Base-by-base conservation (phyloP, 495 filamentous ascomycete species). In the Jackrogersella multiformis region DNA sequence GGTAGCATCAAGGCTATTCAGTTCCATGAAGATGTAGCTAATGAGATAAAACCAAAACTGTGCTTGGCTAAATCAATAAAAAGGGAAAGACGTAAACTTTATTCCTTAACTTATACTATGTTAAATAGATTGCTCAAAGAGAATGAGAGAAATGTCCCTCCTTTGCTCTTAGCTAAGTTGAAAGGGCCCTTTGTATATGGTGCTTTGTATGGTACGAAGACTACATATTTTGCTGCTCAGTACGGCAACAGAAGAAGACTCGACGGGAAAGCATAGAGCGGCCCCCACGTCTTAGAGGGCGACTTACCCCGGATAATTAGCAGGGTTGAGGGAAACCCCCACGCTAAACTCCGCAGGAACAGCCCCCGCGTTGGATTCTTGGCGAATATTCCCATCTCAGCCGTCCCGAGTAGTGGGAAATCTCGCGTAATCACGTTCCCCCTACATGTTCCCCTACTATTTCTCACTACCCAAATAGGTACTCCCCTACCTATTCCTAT, bases 401-500 rank as follows among this genome's bases (percentile, higher is more conserved):
- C 66, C 66, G 60, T 64, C 92, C 92, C 1, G 84, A 82, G 58
- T 86, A 84, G 3, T 92, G 95, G 28, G 69, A 76, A n/a, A 85
- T 91, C 61, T 88, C 94, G 10, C 85, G 92, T 73, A 97, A 96
- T 78, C 93, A 92, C 0, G 84, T 97, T 61, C 26, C 93, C 93
- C 9, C 20, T 24, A 45, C 41, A 12, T 30, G 26, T 30, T 30
- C 42, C 46, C 28, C 23, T 51, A 34, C 28, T 38, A 12, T 13
- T 5, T 38, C 2, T 2, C 10, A 12, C 35, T 38, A 5, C 9
- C 12, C 35, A 38, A 4, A 38, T 13, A n/a, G n/a, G n/a, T 34
- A n/a, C 26, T 34, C 46, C 46, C 46, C 46, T 51, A 34, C 28
- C 80, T 97, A 24, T 84, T 96, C 48, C 60, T 56, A 49, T 73